These are phyloP conservation scores for Ceratocystis smalleyi DNA, from an alignment of 2,329 filamentous ascomycete species.

Conservation along the genomic window DNA sequence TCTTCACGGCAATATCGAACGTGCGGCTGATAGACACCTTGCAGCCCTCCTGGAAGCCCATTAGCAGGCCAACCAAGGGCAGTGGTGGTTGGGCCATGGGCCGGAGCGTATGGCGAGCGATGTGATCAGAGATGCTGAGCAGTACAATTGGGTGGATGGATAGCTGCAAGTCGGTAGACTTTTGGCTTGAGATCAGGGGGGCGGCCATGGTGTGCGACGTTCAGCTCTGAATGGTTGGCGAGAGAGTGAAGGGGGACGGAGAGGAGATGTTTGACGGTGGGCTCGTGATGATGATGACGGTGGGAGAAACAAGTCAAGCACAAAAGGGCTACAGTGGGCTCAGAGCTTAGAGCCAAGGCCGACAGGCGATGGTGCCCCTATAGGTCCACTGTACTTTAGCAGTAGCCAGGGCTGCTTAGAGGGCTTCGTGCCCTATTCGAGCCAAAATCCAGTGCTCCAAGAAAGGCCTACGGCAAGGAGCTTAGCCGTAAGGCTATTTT, in stretches of 20 bases:
- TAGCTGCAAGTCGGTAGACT: slow-evolving; percentile 59
- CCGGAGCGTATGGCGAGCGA: slow-evolving; percentile 76
- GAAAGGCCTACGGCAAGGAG: too few species aligned
- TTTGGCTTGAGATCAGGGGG: slow-evolving; percentile 44
- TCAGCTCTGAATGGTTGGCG: not conserved
- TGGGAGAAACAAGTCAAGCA: not conserved
- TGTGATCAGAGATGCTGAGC: slow-evolving; percentile 91
- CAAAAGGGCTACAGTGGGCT: not conserved
- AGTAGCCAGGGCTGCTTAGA: not conserved
- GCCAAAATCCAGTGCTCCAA: too few species aligned
- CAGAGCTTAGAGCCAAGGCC: too few species aligned
- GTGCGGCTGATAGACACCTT: slow-evolving; percentile 86
- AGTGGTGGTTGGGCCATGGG: slow-evolving; percentile 39
- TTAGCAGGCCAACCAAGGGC: slow-evolving; percentile 69
- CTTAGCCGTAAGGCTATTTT: not conserved
- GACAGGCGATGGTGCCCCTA: too few species aligned
- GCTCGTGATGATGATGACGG: not conserved
- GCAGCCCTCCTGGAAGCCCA: slow-evolving; percentile 81
- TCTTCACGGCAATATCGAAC: slow-evolving; percentile 54
- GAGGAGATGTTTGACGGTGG: not conserved
- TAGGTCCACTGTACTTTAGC: not conserved
- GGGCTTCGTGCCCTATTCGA: not conserved
- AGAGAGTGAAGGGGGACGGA: not conserved
- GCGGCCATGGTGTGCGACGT: not conserved
- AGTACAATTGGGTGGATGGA: slow-evolving; percentile 87